Evolutionary conservation across 306 rosid species (phyloP).

Genomic region (Pterocarpus santalinus): DNA sequence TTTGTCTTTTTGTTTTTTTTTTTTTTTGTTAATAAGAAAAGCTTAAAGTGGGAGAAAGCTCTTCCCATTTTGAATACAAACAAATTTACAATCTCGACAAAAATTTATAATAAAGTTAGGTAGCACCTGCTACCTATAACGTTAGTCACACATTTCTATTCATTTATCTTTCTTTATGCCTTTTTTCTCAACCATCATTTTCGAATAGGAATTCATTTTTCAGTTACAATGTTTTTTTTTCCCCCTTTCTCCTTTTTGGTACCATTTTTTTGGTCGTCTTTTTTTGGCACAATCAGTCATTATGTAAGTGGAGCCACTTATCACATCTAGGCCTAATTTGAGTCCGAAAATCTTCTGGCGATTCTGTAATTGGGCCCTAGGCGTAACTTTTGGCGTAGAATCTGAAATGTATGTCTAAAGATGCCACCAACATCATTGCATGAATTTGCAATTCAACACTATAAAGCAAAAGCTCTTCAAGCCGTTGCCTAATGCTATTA

Average conservation of each 20-base stretch:
- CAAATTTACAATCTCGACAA: too few relatives aligned
- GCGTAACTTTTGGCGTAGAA: constrained; percentile 43
- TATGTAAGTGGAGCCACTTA: constrained; percentile 41
- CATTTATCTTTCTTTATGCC: too few relatives aligned
- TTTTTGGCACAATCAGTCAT: background rate
- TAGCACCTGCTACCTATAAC: too few relatives aligned
- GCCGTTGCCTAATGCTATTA: constrained; percentile 41
- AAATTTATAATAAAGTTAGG: too few relatives aligned
- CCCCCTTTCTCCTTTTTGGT: background rate
- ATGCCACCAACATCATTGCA: constrained; percentile 30
- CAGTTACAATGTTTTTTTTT: background rate
- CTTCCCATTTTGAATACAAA: too few relatives aligned
- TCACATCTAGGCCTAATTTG: constrained; percentile 29
- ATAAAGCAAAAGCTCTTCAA: constrained; percentile 46
- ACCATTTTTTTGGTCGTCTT: too few relatives aligned
- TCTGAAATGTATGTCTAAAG: constrained; percentile 44
- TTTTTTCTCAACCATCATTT: background rate
- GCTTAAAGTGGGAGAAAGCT: too few relatives aligned
- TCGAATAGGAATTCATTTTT: background rate
- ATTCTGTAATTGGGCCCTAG: constrained; percentile 41
- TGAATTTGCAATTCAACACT: constrained; percentile 10
- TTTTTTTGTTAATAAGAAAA: too few relatives aligned
- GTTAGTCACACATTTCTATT: too few relatives aligned
- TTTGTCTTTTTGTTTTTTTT: too few relatives aligned
- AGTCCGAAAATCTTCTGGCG: background rate